Percentiles rank a stretch among this genome's conserved stretches.
phyloP scores from a whole-genome alignment of 2,329 filamentous ascomycete genomes.

The Emmonsiellopsis sp. region DNA sequence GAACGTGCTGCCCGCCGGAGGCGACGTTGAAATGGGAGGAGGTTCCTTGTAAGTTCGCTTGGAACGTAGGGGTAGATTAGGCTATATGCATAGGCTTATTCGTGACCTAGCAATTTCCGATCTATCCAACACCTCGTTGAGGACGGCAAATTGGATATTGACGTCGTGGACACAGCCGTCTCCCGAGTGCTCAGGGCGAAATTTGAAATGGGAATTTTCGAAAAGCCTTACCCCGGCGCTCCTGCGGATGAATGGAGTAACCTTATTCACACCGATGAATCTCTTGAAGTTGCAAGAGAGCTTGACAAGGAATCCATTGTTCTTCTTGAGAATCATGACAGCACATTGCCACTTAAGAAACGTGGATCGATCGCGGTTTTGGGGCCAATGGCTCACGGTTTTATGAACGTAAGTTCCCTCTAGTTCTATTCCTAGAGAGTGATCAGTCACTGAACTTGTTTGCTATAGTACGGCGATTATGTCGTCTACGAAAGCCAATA shows the following conservation, averaged over 20 bases:
- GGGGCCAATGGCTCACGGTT: conserved; percentile 64
- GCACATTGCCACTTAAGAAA: conserved; percentile 49
- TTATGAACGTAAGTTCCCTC: conserved; percentile 51
- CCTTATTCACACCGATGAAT: conserved; percentile 54
- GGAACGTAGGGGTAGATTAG: no score
- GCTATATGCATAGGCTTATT: not conserved
- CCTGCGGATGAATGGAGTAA: conserved; percentile 46
- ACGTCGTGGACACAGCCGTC: conserved; percentile 57
- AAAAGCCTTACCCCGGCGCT: conserved; percentile 57
- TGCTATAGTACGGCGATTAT: conserved; percentile 58
- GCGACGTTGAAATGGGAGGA: conserved; percentile 67
- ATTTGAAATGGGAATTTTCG: conserved; percentile 62
- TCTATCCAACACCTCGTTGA: conserved; percentile 57
- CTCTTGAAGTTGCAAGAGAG: conserved; percentile 51
- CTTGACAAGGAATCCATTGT: conserved; percentile 57
- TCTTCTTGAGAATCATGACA: conserved; percentile 50
- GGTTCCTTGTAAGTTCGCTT: conserved; percentile 45
- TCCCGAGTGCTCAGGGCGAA: conserved; percentile 57
- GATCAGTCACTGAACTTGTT: not conserved
- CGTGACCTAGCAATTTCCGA: conserved; percentile 45
- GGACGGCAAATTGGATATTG: conserved; percentile 50
- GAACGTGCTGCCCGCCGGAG: conserved; percentile 57
- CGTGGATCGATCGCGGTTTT: conserved; percentile 63
- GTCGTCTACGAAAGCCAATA: conserved; percentile 57
- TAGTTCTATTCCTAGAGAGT: conserved; percentile 8